These are phyloP conservation scores for Truncatella angustata DNA, from an alignment of 2,329 filamentous ascomycete species.

Conservation along the genomic window DNA sequence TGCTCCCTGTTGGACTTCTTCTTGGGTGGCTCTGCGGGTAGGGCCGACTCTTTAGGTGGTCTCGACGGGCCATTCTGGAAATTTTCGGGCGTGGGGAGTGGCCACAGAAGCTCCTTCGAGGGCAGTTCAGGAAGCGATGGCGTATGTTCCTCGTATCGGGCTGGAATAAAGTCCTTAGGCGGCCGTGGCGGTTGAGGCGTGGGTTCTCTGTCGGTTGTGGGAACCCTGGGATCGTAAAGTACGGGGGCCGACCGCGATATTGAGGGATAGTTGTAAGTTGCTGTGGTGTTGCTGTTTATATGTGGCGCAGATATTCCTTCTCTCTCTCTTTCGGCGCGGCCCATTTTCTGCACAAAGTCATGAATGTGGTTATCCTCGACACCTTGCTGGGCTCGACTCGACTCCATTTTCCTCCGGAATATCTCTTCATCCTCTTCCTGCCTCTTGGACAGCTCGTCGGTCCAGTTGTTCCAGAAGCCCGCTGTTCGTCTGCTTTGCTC, in stretches of 20 bases:
- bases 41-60: constrained; percentile 31
- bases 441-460: constrained; percentile 27
- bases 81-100: constrained; percentile 11
- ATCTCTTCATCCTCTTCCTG: constrained; percentile 39
- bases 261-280: constrained; percentile 54
- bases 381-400: constrained; percentile 45
- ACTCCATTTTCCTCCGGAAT: constrained; percentile 52
- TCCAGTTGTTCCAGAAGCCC: constrained; percentile 43
- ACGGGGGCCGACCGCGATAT: constrained; percentile 52
- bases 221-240: constrained; percentile 35
- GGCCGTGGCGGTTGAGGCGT: constrained; percentile 35
- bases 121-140: constrained; percentile 26
- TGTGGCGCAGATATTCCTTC: constrained; percentile 14
- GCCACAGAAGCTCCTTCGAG: constrained; percentile 25
- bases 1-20: constrained; percentile 46
- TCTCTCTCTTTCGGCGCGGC: constrained; percentile 13
- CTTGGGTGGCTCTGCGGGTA: constrained; percentile 18
- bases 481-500: constrained; percentile 52
- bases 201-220: constrained; percentile 15
- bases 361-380: constrained; percentile 21
- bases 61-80: constrained; percentile 16
- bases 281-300: constrained; percentile 16
- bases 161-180: constrained; percentile 27
- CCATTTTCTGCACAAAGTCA: constrained; percentile 19
- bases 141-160: constrained; percentile 8